A percentile compares a stretch with the other conserved stretches of the same genome.
phyloP scores from a whole-genome alignment of 2,329 filamentous ascomycete genomes.

The Botrytis tulipae region DNA sequence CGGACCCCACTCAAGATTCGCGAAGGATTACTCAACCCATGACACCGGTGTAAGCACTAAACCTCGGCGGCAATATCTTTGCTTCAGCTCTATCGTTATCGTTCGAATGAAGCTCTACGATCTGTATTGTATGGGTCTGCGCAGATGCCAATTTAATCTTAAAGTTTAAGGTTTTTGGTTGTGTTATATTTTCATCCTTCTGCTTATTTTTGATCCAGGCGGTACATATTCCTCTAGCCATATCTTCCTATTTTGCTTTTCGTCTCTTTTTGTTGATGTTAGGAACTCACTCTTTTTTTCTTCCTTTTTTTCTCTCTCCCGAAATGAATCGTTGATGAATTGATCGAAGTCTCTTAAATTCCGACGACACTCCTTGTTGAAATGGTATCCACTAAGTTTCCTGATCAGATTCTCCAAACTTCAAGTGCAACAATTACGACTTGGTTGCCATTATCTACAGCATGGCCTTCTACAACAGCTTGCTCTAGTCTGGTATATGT shows the following conservation, averaged over 20 bases:
- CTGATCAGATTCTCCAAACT: constrained; percentile 6
- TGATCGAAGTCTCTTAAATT: background rate
- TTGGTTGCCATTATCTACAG: constrained; percentile 13
- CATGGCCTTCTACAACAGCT: constrained; percentile 6
- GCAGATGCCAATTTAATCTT: background rate
- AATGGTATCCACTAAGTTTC: background rate
- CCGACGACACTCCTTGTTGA: background rate
- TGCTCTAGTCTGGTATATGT: constrained; percentile 11
- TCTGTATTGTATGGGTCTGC: background rate
- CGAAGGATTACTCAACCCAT: background rate
- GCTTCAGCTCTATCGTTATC: background rate
- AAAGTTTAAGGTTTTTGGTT: background rate
- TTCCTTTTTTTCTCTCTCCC: too few species aligned
- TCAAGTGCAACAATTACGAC: constrained; percentile 4
- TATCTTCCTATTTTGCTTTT: background rate
- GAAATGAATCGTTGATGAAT: background rate
- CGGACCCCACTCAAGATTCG: background rate
- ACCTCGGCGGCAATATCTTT: background rate
- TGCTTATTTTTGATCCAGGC: background rate
- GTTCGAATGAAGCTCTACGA: background rate
- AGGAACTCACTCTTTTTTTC: background rate
- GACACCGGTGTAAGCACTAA: background rate
- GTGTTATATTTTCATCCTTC: background rate
- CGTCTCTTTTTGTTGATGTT: background rate
- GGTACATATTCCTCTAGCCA: too few species aligned